Evolutionary conservation across 2,329 filamentous ascomycete genomes (phyloP).

Genomic region (Arthroderma uncinatum): DNA sequence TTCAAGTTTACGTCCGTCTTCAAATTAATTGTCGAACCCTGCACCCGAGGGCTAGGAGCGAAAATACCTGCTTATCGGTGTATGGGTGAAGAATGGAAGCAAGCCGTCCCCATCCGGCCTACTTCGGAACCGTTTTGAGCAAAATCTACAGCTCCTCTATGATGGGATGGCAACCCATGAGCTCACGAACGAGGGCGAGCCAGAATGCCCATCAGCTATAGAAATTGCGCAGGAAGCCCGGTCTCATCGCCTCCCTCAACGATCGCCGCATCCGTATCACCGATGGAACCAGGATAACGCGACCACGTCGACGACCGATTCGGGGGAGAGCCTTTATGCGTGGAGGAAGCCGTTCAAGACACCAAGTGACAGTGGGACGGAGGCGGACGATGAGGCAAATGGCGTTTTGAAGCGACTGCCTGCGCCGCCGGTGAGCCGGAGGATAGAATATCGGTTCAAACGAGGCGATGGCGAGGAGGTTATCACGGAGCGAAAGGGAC

Average conservation of each 20-base stretch:
- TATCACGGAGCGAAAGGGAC: not conserved
- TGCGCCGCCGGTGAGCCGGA: slow-evolving; percentile 46
- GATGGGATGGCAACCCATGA: slow-evolving; percentile 7
- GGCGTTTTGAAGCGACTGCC: slow-evolving; percentile 69
- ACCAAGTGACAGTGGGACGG: slow-evolving; percentile 80
- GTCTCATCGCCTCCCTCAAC: not conserved
- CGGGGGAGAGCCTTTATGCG: slow-evolving; percentile 21
- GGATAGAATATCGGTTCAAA: not conserved
- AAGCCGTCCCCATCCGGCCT: not conserved
- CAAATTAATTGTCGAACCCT: not conserved
- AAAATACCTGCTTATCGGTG: not conserved
- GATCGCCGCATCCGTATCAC: not conserved
- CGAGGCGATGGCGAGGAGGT: not conserved
- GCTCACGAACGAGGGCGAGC: slow-evolving; percentile 2
- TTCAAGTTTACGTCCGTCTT: not conserved
- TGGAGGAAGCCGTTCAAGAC: slow-evolving; percentile 30
- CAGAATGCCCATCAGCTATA: not conserved
- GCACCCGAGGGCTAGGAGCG: not conserved
- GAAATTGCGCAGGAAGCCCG: not conserved
- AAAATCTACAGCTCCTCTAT: not conserved
- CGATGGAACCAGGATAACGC: not conserved
- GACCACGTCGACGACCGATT: not conserved
- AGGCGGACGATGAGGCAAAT: slow-evolving; percentile 82
- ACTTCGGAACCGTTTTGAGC: not conserved
- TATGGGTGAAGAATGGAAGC: slow-evolving; percentile 4